Evolutionary conservation across 2,329 filamentous ascomycete species (phyloP).

Genomic region (Verticillium dahliae): DNA sequence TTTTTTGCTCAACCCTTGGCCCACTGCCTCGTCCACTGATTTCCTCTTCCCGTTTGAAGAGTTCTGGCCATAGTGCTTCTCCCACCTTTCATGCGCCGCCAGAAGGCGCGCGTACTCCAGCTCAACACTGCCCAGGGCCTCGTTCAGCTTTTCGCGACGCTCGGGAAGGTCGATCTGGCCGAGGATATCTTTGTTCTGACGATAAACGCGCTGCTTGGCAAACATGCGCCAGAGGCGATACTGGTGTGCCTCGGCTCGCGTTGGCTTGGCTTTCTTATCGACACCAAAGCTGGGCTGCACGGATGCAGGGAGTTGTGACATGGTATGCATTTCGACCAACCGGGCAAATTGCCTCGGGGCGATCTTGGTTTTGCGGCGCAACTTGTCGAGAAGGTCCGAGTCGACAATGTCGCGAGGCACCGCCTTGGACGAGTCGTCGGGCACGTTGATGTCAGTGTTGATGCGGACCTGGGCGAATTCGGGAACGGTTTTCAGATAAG

Average conservation of each 20-base stretch:
- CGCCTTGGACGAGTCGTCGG: slow-evolving; percentile 31
- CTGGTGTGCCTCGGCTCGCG: slow-evolving; percentile 51
- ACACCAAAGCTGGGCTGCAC: slow-evolving; percentile 46
- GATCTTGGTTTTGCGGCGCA: slow-evolving; percentile 63
- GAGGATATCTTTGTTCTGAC: slow-evolving; percentile 66
- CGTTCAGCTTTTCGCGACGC: slow-evolving; percentile 64
- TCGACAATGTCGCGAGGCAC: slow-evolving; percentile 51
- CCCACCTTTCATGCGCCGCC: slow-evolving; percentile 32
- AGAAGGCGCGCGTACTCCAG: slow-evolving; percentile 67
- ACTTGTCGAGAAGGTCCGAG: slow-evolving; percentile 41
- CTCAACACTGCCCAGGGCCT: slow-evolving; percentile 61
- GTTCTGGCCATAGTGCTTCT: slow-evolving; percentile 18
- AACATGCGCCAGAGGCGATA: slow-evolving; percentile 68
- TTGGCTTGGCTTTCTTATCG: slow-evolving; percentile 33
- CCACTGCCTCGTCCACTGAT: slow-evolving; percentile 20
- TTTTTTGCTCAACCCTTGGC: slow-evolving; percentile 34
- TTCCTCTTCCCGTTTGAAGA: slow-evolving; percentile 41
- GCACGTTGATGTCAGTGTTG: slow-evolving; percentile 43
- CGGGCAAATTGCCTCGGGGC: slow-evolving; percentile 69
- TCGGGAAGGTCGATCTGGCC: slow-evolving; percentile 63
- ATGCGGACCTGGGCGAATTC: slow-evolving; percentile 52
- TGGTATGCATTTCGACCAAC: slow-evolving; percentile 68
- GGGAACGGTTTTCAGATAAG: slow-evolving; percentile 52
- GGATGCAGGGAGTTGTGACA: slow-evolving; percentile 50
- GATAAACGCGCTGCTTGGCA: slow-evolving; percentile 71